Percentiles rank a stretch among this genome's conserved stretches.
Conservation (phyloP, 805 yeast species). For the Kregervanrija delftensis region DNA sequence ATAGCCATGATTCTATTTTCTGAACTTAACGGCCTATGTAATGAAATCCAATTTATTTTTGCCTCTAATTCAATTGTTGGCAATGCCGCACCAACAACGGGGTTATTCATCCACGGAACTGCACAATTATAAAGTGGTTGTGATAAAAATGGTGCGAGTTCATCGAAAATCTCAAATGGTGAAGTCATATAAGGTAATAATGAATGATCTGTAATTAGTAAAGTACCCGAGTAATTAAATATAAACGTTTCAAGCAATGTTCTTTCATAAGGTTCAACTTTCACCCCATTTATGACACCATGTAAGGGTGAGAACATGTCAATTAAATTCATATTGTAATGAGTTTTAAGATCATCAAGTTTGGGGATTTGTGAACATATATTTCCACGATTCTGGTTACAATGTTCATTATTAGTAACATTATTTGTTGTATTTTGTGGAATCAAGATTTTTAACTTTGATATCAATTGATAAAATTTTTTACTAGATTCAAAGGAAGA, state of each 20-base stretch:
- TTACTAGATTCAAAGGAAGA: too few relatives aligned
- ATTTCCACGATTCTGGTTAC: too few relatives aligned
- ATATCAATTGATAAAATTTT: too few relatives aligned
- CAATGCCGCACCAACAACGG: slow-evolving; percentile 33
- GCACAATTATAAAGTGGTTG: slow-evolving; percentile 29
- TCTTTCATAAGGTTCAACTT: slow-evolving; percentile 21
- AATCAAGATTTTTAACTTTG: too few relatives aligned
- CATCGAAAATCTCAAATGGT: slow-evolving; percentile 34
- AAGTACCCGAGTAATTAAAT: slow-evolving; percentile 33
- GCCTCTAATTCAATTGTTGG: slow-evolving; percentile 33
- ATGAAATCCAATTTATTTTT: slow-evolving; percentile 29
- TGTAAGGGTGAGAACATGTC: too few relatives aligned
- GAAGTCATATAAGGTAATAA: slow-evolving; percentile 29
- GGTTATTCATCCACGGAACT: slow-evolving; percentile 35
- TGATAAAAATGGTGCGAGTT: slow-evolving; percentile 23
- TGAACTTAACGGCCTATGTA: slow-evolving; percentile 12
- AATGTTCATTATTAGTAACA: too few relatives aligned
- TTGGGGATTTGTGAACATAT: too few relatives aligned
- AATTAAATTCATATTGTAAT: too few relatives aligned
- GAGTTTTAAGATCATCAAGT: too few relatives aligned
- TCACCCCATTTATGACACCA: neutral
- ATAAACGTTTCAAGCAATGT: slow-evolving; percentile 39
- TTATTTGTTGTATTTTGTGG: too few relatives aligned
- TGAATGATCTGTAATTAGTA: slow-evolving; percentile 27
- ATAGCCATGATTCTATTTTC: slow-evolving; percentile 1